Base-by-base conservation (phyloP, 2,329 filamentous ascomycete genomes). In the Harringtonia lauricola region DNA sequence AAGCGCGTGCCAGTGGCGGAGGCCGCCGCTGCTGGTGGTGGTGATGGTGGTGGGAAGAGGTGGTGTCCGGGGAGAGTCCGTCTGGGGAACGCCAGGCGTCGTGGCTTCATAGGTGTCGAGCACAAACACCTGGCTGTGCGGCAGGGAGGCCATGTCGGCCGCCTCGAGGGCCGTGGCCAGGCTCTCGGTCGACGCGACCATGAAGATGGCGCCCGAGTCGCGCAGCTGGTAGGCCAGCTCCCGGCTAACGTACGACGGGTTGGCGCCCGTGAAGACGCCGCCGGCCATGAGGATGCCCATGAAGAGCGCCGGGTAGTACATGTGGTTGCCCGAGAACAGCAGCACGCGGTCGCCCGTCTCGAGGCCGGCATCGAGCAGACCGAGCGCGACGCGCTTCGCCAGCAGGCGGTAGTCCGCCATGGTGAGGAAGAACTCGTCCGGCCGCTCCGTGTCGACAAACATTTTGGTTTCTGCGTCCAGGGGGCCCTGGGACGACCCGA, bases 201-300 rank as follows among this genome's bases (percentile, higher is more conserved):
- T 62, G 54, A 83, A 81, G 8, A 61, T 71, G 0, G 85, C 80
- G 0, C 73, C 79, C 44, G 79, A 81, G 58, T 90, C 83, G 39
- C 74, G 68, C 30, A 92, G 66, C 59, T 92, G 86, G 58, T 85
- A 82, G 8, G 79, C 81, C 37, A 94, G 61, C 60, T 92, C 86
- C 18, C 83, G 67, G 0, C 76, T 65, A 1, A 85, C 79, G 52
- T 79, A 61, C 4, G 51, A 48, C 19, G 61, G 61, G 46, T 62
- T 62, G 31, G 61, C 61, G 22, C 83, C 85, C 0, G 80, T 83
- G 63, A 90, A 90, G 43, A 90, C 66, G 2, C 83, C 83, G 4
- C 83, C 83, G 0, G 85, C 83, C 76, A 87, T 87, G 41, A 87
- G 68, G 18, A 83, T 69, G 15, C 85, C 85, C 59, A 87, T 68